Evolutionary conservation across 1,139 yeast genomes (phyloP).

Genomic region (Candida tetrigidarum): DNA sequence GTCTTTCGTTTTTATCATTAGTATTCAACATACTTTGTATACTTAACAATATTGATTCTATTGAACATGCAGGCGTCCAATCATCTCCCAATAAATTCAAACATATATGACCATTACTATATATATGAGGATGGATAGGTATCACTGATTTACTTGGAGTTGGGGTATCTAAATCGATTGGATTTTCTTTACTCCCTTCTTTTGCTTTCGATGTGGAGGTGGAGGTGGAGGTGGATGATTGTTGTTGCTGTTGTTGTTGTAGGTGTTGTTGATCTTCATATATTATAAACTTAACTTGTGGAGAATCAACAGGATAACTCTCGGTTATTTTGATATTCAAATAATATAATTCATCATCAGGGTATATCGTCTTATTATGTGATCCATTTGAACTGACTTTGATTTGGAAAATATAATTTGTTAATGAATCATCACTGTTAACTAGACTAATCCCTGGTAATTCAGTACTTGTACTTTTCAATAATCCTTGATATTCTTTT

Average conservation of each 20-base stretch:
- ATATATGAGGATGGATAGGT: slow-evolving; percentile 75
- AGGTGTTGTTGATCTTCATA: slow-evolving; percentile 12
- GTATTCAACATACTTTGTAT: slow-evolving; percentile 67
- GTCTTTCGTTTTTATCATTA: slow-evolving; percentile 49
- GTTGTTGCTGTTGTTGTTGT: neutral
- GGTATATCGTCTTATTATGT: slow-evolving; percentile 31
- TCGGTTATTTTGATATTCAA: slow-evolving; percentile 43
- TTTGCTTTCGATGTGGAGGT: neutral
- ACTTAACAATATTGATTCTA: slow-evolving; percentile 57
- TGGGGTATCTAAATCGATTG: neutral
- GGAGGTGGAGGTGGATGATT: too few relatives aligned
- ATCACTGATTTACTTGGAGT: slow-evolving; percentile 29
- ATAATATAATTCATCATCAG: slow-evolving; percentile 34
- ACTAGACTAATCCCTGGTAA: slow-evolving; percentile 36
- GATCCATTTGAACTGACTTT: slow-evolving; percentile 20
- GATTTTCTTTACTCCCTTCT: slow-evolving; percentile 1
- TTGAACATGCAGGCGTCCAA: slow-evolving; percentile 75
- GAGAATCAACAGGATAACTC: slow-evolving; percentile 68
- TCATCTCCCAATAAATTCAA: slow-evolving; percentile 63
- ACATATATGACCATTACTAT: slow-evolving; percentile 77
- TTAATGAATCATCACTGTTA: slow-evolving; percentile 26
- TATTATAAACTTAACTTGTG: slow-evolving; percentile 59
- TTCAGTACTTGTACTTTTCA: slow-evolving; percentile 13
- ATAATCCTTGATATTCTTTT: slow-evolving; percentile 38
- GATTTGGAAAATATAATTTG: slow-evolving; percentile 28